Evolutionary conservation across 2,329 filamentous ascomycete genomes (phyloP).

Genomic region (Trichoderma gracile): DNA sequence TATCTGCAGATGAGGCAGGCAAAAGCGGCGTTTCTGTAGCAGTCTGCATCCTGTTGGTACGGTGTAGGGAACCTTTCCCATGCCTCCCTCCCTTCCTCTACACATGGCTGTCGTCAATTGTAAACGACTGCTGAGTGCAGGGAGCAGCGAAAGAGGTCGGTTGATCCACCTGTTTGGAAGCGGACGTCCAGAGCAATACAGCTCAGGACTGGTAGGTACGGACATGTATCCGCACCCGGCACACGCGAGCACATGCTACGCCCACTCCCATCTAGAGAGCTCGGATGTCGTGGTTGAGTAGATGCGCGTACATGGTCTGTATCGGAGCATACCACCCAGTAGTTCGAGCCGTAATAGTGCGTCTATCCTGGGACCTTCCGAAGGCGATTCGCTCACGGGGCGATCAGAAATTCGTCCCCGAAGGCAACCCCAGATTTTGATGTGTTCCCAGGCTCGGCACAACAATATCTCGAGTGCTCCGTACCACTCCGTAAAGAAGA

Average conservation of each 20-base stretch:
- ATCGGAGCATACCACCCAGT: background rate
- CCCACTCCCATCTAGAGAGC: constrained; percentile 5
- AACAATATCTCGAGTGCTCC: background rate
- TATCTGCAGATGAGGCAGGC: constrained; percentile 4
- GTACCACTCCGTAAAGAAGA: background rate
- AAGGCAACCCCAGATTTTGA: constrained; percentile 4
- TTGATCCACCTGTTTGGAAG: background rate
- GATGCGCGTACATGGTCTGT: background rate
- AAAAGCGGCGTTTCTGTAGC: constrained; percentile 10
- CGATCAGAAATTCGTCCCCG: constrained; percentile 14
- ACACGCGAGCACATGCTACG: background rate
- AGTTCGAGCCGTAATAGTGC: constrained; percentile 1
- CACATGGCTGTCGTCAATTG: background rate
- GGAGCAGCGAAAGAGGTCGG: background rate
- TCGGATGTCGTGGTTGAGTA: background rate
- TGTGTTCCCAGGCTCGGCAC: background rate
- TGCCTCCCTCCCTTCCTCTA: background rate
- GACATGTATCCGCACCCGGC: background rate
- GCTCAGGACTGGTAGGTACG: background rate
- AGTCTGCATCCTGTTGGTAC: constrained; percentile 2
- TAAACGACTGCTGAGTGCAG: background rate
- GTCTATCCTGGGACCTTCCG: background rate
- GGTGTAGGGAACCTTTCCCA: background rate
- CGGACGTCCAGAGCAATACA: background rate
- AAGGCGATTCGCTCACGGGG: constrained; percentile 5